phyloP scores from a whole-genome alignment of 2,329 filamentous ascomycete species.

The Grosmannia clavigera region DNA sequence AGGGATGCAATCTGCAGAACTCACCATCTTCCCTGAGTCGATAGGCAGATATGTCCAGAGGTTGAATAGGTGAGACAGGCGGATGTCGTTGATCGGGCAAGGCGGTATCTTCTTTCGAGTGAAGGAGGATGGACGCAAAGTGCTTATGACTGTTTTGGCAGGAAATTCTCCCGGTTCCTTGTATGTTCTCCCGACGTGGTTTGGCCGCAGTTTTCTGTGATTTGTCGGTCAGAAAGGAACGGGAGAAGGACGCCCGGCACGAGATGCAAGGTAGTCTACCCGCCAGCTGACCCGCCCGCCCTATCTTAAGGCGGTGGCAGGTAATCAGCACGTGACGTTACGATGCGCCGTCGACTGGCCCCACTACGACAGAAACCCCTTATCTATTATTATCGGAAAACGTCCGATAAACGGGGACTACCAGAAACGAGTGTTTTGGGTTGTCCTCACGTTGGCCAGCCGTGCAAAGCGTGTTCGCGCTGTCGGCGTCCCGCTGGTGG shows the following conservation, averaged over 20 bases:
- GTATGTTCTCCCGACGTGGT: not conserved
- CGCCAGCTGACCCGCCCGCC: not conserved
- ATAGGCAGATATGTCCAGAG: not conserved
- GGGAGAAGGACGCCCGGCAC: not conserved
- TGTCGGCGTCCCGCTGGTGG: not conserved
- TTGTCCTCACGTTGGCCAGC: no score
- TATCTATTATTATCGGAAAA: not conserved
- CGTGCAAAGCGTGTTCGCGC: no score
- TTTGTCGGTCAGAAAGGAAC: conserved; percentile 2
- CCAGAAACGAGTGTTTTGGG: no score
- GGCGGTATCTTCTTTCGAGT: not conserved
- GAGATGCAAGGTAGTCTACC: no score
- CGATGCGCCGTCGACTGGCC: not conserved
- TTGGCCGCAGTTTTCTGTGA: conserved; percentile 1
- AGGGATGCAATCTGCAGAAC: conserved; percentile 6
- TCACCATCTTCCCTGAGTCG: not conserved
- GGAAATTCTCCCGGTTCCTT: not conserved
- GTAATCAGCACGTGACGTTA: not conserved
- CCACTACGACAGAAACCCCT: not conserved
- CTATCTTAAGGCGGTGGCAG: not conserved
- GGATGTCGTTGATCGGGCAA: conserved; percentile 2
- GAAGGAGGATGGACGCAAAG: not conserved
- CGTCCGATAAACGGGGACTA: not conserved
- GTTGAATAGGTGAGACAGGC: not conserved
- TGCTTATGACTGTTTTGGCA: not conserved